These are phyloP conservation scores for Penicillium bialowiezense DNA, from an alignment of 495 filamentous ascomycete species.

Conservation along the genomic window DNA sequence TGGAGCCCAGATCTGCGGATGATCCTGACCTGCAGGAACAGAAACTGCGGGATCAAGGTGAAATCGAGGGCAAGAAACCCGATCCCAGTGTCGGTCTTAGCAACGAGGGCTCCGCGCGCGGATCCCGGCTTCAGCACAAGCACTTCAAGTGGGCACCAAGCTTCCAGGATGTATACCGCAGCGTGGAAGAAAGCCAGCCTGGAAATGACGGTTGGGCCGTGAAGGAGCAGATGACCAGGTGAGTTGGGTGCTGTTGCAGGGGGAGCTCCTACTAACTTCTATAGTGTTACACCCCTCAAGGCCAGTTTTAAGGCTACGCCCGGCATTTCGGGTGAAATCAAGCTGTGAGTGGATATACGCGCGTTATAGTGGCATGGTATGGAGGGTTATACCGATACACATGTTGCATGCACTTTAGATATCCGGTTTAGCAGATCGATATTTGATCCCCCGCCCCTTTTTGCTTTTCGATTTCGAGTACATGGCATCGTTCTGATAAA, in stretches of 20 bases:
- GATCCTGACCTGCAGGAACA: slow-evolving; percentile 56
- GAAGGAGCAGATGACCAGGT: slow-evolving; percentile 86
- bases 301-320: slow-evolving; percentile 89
- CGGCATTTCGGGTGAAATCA: slow-evolving; percentile 69
- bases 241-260: slow-evolving; percentile 28
- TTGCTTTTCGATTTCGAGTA: slow-evolving; percentile 6
- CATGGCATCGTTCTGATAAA: slow-evolving; percentile 35
- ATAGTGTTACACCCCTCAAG: slow-evolving; percentile 82
- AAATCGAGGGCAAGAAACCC: slow-evolving; percentile 40
- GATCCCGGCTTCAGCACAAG: slow-evolving; percentile 59
- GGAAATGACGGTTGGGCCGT: slow-evolving; percentile 97
- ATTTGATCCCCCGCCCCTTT: slow-evolving; percentile 20
- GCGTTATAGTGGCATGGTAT: slow-evolving; percentile 14
- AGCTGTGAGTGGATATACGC: slow-evolving; percentile 72
- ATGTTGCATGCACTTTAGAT: slow-evolving; percentile 27
- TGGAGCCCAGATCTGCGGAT: slow-evolving; percentile 40
- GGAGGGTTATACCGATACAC: slow-evolving; percentile 23
- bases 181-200: slow-evolving; percentile 72
- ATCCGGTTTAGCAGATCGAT: slow-evolving; percentile 31
- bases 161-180: slow-evolving; percentile 80
- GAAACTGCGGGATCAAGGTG: slow-evolving; percentile 56
- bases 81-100: background rate
- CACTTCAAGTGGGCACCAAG: slow-evolving; percentile 94
- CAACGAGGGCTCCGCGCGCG: slow-evolving; percentile 12
- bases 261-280: slow-evolving; percentile 20